Evolutionary conservation across 768 basidiomycete species (phyloP).

Genomic region (Suillus tomentosus): DNA sequence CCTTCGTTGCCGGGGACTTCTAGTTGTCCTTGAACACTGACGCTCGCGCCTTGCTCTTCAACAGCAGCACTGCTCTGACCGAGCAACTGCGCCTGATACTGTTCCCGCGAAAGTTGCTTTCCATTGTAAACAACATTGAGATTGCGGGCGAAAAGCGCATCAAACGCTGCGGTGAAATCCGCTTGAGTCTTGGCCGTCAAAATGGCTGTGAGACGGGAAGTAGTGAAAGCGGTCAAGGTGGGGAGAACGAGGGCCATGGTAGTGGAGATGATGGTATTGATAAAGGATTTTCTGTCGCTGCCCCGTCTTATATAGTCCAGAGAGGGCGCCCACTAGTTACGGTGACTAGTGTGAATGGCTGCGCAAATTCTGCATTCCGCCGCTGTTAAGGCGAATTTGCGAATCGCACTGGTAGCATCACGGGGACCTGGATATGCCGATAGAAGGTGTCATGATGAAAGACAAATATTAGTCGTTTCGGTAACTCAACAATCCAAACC

Average conservation of each 20-base stretch:
- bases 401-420: not conserved
- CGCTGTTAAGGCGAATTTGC: not conserved
- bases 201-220: constrained; percentile 40
- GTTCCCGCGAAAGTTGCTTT: constrained; percentile 36
- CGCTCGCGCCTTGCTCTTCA: constrained; percentile 18
- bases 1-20: constrained; percentile 30
- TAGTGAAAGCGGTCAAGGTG: constrained; percentile 43
- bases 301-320: not conserved
- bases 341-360: not conserved
- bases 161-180: constrained; percentile 41
- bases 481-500: not conserved
- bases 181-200: constrained; percentile 39
- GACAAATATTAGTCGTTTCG: not conserved
- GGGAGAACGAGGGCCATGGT: constrained; percentile 39
- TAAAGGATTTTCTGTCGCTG: too few relatives aligned
- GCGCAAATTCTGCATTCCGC: not conserved
- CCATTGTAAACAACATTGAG: constrained; percentile 46
- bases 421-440: not conserved
- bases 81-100: constrained; percentile 42
- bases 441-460: not conserved
- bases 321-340: not conserved
- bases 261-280: not conserved
- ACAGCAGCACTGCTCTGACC: constrained; percentile 26
- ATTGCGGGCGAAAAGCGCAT: constrained; percentile 40
- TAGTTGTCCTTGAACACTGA: constrained; percentile 29